Evolutionary conservation across 352 stramenopile genomes (phyloP), one percentile per base, ranked within the genome.

Genomic region (Phytophthora hybrid): DNA sequence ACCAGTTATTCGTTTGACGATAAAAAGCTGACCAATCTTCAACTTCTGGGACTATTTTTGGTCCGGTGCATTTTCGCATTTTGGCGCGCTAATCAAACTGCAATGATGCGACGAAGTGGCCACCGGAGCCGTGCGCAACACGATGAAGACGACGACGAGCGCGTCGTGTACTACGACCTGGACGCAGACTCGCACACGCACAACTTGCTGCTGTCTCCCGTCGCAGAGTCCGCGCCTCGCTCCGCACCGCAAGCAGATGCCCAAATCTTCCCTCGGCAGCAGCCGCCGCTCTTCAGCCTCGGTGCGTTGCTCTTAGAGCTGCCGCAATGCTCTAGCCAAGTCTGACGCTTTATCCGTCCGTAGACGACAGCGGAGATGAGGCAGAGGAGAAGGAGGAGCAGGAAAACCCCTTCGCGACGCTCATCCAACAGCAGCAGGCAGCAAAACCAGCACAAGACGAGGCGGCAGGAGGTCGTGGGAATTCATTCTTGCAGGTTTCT

Each of bases 121-220:
- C 47, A 47, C 14, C 61, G 64, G 65, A 64, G 58, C 29, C 21
- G 18, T 21, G 29, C 18, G 55, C 63, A 13, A 5, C 66, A 77
- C 19, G 69, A 75, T 13, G 77, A 67, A 9, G 65, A 77, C 23
- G 76, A 82, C 1, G 77, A 87, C 14, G 82, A 89, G 53, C 75
- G 74, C 56, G 75, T 90, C 41, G 86, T 93, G 65, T 92, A 88
- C 66, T 87, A 83, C 52, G 86, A 91, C 55, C 70, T 91, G 52
- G 82, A 89, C 57, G 71, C 75, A 1, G 75, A 61, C 29, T 74
- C 74, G 7, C 62, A 74, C 39, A 74, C 51, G 21, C 66, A 32
- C 4, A 66, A 68, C 10, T 53, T 83, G 9, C 52, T 79, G 41
- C 52, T 80, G 19, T 68, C 77, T 1, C 63, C 70, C 13, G 65